phyloP scores from a whole-genome alignment of 768 basidiomycete species.

The Neoboletus magnificus region DNA sequence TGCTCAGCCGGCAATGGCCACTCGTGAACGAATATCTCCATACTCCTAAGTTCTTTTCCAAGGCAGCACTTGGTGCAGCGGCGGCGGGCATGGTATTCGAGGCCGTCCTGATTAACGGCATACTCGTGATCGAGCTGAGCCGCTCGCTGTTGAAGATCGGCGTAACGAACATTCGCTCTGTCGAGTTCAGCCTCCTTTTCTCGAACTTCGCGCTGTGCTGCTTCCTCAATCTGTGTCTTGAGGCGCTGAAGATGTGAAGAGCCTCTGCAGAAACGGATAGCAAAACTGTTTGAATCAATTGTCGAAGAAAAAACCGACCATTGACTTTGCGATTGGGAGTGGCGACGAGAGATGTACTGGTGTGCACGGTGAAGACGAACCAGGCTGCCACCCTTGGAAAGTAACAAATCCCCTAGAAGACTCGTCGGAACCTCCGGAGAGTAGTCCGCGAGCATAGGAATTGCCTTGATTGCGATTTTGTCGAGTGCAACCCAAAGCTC shows the following conservation, averaged over 20 bases:
- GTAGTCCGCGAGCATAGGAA: too few relatives aligned
- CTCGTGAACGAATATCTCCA: too few relatives aligned
- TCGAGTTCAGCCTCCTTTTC: conserved; percentile 30
- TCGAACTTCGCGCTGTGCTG: conserved; percentile 18
- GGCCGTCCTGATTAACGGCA: not conserved
- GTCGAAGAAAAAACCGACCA: conserved; percentile 36
- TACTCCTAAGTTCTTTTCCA: conserved; percentile 6
- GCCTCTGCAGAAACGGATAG: too few relatives aligned
- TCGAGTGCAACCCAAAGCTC: too few relatives aligned
- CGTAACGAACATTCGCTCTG: conserved; percentile 19
- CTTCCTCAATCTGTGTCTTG: conserved; percentile 26
- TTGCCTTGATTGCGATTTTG: too few relatives aligned
- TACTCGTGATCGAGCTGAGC: conserved; percentile 4
- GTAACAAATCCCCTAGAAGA: conserved; percentile 41
- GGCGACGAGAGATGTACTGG: conserved; percentile 33
- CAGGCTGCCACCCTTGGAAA: conserved; percentile 31
- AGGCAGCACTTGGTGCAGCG: conserved; percentile 34
- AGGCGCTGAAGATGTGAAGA: conserved; percentile 16
- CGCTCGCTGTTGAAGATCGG: conserved; percentile 11
- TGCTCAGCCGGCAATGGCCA: too few relatives aligned
- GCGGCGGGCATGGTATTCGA: not conserved
- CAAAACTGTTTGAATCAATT: not conserved
- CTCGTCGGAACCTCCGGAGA: conserved; percentile 11
- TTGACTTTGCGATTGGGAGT: not conserved
- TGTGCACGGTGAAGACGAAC: conserved; percentile 1